phyloP scores from a whole-genome alignment of 768 basidiomycete species.

The Gloeostereum incarnatum region DNA sequence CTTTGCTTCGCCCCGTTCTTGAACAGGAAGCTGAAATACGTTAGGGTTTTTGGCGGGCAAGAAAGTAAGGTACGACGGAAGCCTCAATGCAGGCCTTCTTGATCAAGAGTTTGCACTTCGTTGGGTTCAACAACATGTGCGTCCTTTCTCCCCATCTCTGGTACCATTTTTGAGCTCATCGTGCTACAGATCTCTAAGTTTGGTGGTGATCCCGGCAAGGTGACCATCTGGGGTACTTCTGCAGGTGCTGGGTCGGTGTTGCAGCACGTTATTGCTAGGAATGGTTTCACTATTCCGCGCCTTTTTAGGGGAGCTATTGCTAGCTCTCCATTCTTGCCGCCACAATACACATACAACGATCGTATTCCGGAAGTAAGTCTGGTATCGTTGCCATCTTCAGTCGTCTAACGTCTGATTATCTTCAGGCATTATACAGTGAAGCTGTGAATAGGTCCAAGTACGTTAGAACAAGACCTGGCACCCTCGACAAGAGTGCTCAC shows the following conservation, averaged over 20 bases:
- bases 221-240: conserved; percentile 16
- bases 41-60: conserved; percentile 20
- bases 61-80: conserved; percentile 17
- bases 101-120: conserved; percentile 22
- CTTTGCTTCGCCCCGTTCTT: not conserved
- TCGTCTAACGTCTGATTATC: not conserved
- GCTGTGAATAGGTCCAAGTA: conserved; percentile 14
- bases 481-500: not conserved
- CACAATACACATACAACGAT: conserved; percentile 24
- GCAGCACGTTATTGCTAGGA: conserved; percentile 21
- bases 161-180: conserved; percentile 8
- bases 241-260: conserved; percentile 23
- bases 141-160: not conserved
- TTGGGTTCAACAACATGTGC: conserved; percentile 21
- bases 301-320: conserved; percentile 22
- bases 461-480: not conserved
- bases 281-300: conserved; percentile 20
- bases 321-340: conserved; percentile 20
- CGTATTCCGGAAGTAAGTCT: conserved; percentile 17
- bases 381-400: not conserved
- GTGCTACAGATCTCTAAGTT: conserved; percentile 11
- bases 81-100: conserved; percentile 21
- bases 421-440: conserved; percentile 12
- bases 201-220: conserved; percentile 12
- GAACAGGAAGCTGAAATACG: not conserved